Conservation (phyloP, 129 eudicot species). For the Helianthus tuberosus region DNA sequence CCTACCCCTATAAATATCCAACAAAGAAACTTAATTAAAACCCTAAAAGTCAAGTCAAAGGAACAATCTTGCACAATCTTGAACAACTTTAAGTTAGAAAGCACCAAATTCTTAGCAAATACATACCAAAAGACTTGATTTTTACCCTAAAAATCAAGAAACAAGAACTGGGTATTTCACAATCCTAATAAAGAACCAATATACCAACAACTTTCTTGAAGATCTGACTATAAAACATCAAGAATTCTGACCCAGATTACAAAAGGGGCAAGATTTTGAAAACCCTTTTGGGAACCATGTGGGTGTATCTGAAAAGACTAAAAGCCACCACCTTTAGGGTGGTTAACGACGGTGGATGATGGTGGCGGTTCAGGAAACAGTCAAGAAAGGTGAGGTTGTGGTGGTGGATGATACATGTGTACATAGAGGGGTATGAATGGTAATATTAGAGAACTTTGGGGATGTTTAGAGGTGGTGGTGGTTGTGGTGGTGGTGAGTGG, state of each 20-base stretch:
- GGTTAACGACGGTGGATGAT: slow-evolving; percentile 4
- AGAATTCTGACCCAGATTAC: slow-evolving; percentile 30
- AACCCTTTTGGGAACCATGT: slow-evolving; percentile 34
- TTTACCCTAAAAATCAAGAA: slow-evolving; percentile 28
- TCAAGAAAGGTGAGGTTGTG: slow-evolving; percentile 16
- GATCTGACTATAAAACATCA: slow-evolving; percentile 54
- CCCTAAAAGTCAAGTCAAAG: slow-evolving; percentile 6
- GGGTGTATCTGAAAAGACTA: slow-evolving; percentile 14
- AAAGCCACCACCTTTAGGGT: slow-evolving; percentile 28
- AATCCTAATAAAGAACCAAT: slow-evolving; percentile 15
- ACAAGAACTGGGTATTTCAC: slow-evolving; percentile 26
- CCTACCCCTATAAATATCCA: slow-evolving; percentile 16
- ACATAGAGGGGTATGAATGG: slow-evolving; percentile 8
- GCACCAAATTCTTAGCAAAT: slow-evolving; percentile 13
- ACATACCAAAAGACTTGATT: slow-evolving; percentile 15
- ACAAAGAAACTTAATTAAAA: slow-evolving; percentile 21
- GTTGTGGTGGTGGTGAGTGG: slow-evolving; percentile 13
- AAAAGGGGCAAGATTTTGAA: slow-evolving; percentile 30
- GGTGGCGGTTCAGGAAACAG: slow-evolving; percentile 36
- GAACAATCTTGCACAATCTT: slow-evolving; percentile 25
- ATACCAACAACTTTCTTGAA: slow-evolving; percentile 15
- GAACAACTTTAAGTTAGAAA: slow-evolving; percentile 13
- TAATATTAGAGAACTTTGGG: neutral
- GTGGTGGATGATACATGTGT: slow-evolving; percentile 17
- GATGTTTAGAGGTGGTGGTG: slow-evolving; percentile 21